Base-by-base conservation (phyloP, 208 protist genomes). In the Novymonas esmeraldas region DNA sequence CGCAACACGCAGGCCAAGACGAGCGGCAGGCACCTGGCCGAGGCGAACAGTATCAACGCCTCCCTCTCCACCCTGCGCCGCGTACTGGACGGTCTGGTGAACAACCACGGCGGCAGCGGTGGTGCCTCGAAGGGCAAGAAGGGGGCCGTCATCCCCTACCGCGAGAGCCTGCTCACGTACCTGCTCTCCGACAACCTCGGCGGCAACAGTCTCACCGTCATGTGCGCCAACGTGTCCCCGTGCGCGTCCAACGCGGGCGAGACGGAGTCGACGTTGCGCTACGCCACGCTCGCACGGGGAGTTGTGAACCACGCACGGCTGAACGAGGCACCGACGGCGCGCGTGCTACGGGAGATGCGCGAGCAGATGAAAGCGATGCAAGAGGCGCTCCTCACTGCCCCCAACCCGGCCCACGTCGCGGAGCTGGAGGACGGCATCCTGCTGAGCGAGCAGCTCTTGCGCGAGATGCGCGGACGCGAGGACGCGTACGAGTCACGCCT, bases 131-230 rank as follows among this genome's bases (percentile, higher is more conserved):
- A 66, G 11, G 34, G 16, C 20, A 83, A 76, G 49, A 66, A 67
- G 56, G 31, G n/a, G 0, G 76, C 70, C 20, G 64, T 88, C 7
- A 74, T 91, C 13, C 87, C 85, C 3, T 92, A 91, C 63, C 80
- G 95, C 6, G 89, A 98, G 54, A 93, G 82, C 29, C 77, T 95
- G n/a, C 82, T 98, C 3, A 98, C 95, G n/a, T 90, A 93, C 67
- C 79, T 98, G 2, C 71, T 98, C 2, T 81, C 85, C 11, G 87
- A 91, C 59, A 90, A 91, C 60, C 83, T 97, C 39, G 85, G 90
- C 29, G 90, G 89, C 49, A 93, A 95, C 58, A 87, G 81, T 42
- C 60, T 73, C 22, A 95, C 90, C 14, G 79, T 89, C 0, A 95
- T 96, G 80, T 95, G 94, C 69, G 89, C 85, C 33, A 97, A 81